phyloP scores from a whole-genome alignment of 2,329 filamentous ascomycete genomes.

The Aspergillus uvarum region DNA sequence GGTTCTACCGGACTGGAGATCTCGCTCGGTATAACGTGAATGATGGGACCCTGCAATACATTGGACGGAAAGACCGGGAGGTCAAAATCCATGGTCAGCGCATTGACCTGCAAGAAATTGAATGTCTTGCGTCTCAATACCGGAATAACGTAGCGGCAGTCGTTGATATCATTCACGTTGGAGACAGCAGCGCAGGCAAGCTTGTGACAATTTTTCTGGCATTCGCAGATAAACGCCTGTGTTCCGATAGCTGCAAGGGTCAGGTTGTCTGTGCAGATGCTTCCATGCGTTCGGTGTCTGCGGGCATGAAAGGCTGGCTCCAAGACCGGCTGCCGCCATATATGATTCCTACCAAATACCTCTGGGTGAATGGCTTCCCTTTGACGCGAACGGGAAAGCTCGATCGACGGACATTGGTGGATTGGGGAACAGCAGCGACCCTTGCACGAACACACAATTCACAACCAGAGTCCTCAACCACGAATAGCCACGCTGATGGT shows the following conservation, averaged over 20 bases:
- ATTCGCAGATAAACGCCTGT: no score
- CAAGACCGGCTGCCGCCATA: not conserved
- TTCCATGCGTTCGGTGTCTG: no score
- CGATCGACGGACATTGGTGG: not conserved
- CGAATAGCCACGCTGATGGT: not conserved
- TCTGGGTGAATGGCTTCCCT: not conserved
- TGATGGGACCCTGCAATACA: conserved; percentile 18
- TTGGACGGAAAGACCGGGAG: conserved; percentile 60
- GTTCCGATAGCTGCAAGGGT: no score
- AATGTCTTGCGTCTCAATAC: conserved; percentile 22
- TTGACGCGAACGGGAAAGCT: not conserved
- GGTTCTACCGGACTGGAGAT: conserved; percentile 25
- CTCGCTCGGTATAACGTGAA: conserved; percentile 16
- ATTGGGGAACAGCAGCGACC: no score
- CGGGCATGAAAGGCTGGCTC: not conserved
- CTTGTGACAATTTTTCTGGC: no score
- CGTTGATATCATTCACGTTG: no score
- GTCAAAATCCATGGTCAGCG: conserved; percentile 62
- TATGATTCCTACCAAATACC: not conserved
- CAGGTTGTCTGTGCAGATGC: no score
- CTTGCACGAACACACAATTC: no score
- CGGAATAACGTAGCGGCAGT: no score
- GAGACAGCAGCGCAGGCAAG: no score
- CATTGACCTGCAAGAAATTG: conserved; percentile 55
- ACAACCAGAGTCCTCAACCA: no score